phyloP scores from a whole-genome alignment of 192 early-diverging fungal species.

The Mortierella hygrophila region DNA sequence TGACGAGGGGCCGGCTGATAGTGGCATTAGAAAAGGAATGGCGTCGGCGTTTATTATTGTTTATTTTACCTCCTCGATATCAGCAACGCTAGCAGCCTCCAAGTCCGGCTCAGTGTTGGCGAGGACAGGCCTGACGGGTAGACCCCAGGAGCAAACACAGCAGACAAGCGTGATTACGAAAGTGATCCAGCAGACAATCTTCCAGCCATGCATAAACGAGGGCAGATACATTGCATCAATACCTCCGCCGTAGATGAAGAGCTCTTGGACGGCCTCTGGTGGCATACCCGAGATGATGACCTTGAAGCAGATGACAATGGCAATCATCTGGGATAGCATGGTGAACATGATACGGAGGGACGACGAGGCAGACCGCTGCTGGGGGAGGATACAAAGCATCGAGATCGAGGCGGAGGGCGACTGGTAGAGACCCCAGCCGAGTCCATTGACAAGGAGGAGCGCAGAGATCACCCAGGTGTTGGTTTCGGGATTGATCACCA shows the following conservation, averaged over 20 bases:
- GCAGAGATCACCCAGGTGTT: conserved; percentile 27
- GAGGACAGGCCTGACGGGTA: conserved; percentile 12
- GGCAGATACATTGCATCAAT: conserved; percentile 11
- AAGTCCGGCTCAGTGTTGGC: not conserved
- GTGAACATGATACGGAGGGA: conserved; percentile 30
- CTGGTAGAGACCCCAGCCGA: conserved; percentile 23
- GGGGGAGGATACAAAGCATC: conserved; percentile 22
- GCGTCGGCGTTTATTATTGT: not conserved
- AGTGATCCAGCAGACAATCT: conserved; percentile 19
- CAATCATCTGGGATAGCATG: conserved; percentile 25
- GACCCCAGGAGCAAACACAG: conserved; percentile 14
- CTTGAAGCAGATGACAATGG: conserved; percentile 33
- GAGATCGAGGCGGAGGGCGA: conserved; percentile 25
- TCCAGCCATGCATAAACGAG: conserved; percentile 20
- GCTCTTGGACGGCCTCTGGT: conserved; percentile 5
- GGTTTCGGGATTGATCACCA: conserved; percentile 8
- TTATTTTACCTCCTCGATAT: not conserved
- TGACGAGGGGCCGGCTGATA: not conserved
- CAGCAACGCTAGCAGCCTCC: not conserved
- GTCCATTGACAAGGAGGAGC: conserved; percentile 5
- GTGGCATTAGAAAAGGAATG: not conserved
- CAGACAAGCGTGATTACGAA: conserved; percentile 22
- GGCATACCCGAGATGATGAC: conserved; percentile 26
- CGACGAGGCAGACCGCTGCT: conserved; percentile 13
- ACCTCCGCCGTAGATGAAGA: conserved; percentile 24